These are phyloP conservation scores for Phytophthora cajani DNA, from an alignment of 352 stramenopile species.

Conservation along the genomic window DNA sequence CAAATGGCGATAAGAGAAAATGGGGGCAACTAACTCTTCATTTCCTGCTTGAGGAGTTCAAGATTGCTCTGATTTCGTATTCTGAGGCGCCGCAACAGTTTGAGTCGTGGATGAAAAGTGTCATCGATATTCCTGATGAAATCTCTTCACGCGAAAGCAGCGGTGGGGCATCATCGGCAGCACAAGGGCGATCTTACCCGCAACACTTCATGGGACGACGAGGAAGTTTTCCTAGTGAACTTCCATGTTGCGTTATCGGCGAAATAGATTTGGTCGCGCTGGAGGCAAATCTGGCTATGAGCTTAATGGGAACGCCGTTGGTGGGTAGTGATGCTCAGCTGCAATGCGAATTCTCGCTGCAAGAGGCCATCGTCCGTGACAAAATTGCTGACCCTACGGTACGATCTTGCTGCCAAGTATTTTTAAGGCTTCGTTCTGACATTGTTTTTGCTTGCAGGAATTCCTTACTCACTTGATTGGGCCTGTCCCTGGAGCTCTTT, in stretches of 20 bases:
- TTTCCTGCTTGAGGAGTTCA: constrained; percentile 56
- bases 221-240: constrained; percentile 38
- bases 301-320: constrained; percentile 12
- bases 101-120: constrained; percentile 62
- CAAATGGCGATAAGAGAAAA: constrained; percentile 4
- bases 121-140: constrained; percentile 43
- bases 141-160: constrained; percentile 44
- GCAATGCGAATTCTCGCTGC: constrained; percentile 55
- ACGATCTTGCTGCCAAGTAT: constrained; percentile 12
- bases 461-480: constrained; percentile 50
- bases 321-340: constrained; percentile 16
- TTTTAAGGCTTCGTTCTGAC: constrained; percentile 13
- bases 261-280: constrained; percentile 42
- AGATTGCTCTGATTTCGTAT: constrained; percentile 53
- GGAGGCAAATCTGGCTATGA: constrained; percentile 27
- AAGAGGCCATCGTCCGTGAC: constrained; percentile 47
- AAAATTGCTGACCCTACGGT: constrained; percentile 59
- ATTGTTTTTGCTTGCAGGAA: constrained; percentile 34
- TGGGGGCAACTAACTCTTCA: constrained; percentile 32
- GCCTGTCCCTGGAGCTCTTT: constrained; percentile 34
- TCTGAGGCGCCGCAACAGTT: constrained; percentile 55
- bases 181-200: constrained; percentile 31
- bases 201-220: constrained; percentile 42
- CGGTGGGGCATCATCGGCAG: constrained; percentile 30
- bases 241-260: constrained; percentile 46